phyloP scores from a whole-genome alignment of 805 yeast genomes.

The Pichia heedii region DNA sequence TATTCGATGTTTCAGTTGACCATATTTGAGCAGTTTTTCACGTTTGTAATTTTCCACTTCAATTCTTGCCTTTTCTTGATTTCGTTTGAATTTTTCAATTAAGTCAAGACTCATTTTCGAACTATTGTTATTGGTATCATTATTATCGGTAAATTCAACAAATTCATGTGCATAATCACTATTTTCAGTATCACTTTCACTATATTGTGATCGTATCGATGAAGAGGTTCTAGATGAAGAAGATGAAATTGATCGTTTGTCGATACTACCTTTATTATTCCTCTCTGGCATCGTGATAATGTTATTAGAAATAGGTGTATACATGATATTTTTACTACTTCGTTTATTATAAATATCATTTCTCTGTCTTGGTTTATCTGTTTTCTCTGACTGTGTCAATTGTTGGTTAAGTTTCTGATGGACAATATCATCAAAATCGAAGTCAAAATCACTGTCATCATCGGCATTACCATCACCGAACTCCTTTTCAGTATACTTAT shows the following conservation, averaged over 20 bases:
- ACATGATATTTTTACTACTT: neutral
- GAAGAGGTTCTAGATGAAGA: conserved; percentile 15
- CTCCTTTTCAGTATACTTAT: conserved; percentile 1
- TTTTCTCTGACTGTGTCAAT: neutral
- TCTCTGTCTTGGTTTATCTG: neutral
- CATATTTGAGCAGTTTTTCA: conserved; percentile 3
- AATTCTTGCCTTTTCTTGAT: conserved; percentile 15
- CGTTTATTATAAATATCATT: neutral
- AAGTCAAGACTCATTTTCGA: conserved; percentile 11
- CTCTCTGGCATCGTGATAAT: neutral
- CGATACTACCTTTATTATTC: conserved; percentile 9
- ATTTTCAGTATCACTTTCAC: conserved; percentile 26
- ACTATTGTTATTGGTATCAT: neutral
- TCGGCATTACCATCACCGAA: neutral
- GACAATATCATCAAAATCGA: conserved; percentile 3
- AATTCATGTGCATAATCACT: conserved; percentile 26
- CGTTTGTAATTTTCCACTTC: conserved; percentile 10
- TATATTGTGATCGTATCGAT: conserved; percentile 11
- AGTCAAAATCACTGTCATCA: neutral
- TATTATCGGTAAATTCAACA: conserved; percentile 12
- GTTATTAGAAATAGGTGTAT: neutral
- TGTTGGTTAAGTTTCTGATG: neutral
- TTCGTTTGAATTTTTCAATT: conserved; percentile 11
- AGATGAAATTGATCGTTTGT: conserved; percentile 18
- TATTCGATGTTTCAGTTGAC: neutral